Conservation (phyloP, 1,284 basidiomycete species). For the Binderoboletus segoi region DNA sequence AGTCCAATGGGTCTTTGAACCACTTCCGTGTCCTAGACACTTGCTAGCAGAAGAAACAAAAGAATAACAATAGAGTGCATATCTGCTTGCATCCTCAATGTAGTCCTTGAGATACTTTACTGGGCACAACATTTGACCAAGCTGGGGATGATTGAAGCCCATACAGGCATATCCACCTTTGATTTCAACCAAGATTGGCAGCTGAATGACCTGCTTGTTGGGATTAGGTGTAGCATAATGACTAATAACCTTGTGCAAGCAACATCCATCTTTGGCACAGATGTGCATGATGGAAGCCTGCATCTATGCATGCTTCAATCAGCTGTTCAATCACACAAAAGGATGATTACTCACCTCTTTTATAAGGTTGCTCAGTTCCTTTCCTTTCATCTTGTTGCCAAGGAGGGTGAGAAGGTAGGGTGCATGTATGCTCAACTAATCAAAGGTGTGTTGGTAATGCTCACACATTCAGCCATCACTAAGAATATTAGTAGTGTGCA, state of each 20-base stretch:
- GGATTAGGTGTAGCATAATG: neutral
- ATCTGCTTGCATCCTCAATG: neutral
- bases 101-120: neutral
- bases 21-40: neutral
- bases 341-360: neutral
- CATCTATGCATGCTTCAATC: too few relatives aligned
- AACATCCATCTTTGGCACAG: neutral
- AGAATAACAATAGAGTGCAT: neutral
- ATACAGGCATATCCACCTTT: neutral
- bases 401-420: neutral
- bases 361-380: neutral
- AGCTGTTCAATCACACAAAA: too few relatives aligned
- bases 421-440: neutral
- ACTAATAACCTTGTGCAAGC: neutral
- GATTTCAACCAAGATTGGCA: neutral
- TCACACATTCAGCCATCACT: neutral
- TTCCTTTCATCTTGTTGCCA: neutral
- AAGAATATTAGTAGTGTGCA: neutral
- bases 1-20: neutral
- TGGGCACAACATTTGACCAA: neutral
- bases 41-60: neutral
- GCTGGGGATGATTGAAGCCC: neutral
- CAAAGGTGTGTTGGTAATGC: neutral
- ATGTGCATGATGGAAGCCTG: neutral
- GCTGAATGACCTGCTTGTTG: neutral